Base-by-base conservation (phyloP, 139 green algal genomes). In the Edaphochlamys debaryana region DNA sequence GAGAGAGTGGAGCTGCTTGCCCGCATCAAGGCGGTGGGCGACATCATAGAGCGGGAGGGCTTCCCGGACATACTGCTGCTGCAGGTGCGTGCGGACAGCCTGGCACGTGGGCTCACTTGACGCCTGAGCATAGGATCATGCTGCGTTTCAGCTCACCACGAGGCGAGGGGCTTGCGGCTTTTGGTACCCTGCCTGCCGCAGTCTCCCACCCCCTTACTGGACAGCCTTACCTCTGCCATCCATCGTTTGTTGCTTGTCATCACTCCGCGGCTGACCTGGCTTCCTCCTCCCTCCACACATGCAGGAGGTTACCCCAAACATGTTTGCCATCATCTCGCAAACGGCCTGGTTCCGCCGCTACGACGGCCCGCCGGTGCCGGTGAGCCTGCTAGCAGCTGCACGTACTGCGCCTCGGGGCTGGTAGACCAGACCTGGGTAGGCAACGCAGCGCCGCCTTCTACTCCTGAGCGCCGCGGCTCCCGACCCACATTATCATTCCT, bases 291-390 rank as follows among this genome's bases (percentile, higher is more conserved):
- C n/a, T n/a, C n/a, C n/a, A n/a, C n/a, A n/a, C n/a, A n/a, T n/a
- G 63, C 63, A 82, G 76, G 76, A 82, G 41, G 76, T 82, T 23
- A 82, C 76, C 0, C 76, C 50, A 32, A 73, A 82, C 76, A 82
- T 82, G 6, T 32, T 73, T 20, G 32, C 52, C 29, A 34, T 82
- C 11, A 74, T 82, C 32, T 29, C 30, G 34, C 76, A 82, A 42
- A 37, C 22, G 41, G 45, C 36, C 63, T 82, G 76, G 76, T 74
- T 82, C 42, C 76, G 63, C 11, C 76, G 42, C 45, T 82, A 82
- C 45, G 62, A 66, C 76, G 73, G 76, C 76, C 66, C 62, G 6
- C 76, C 76, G 6, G 62, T 27, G 34, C 64, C 15, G 29, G 30
- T 20, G 11, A 30, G 4, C 17, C 17, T 63, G 54, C 4, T 15